Percentiles rank a stretch among this genome's conserved stretches.
phyloP scores from a whole-genome alignment of 805 yeast species.

The Wickerhamiella domercqiae region DNA sequence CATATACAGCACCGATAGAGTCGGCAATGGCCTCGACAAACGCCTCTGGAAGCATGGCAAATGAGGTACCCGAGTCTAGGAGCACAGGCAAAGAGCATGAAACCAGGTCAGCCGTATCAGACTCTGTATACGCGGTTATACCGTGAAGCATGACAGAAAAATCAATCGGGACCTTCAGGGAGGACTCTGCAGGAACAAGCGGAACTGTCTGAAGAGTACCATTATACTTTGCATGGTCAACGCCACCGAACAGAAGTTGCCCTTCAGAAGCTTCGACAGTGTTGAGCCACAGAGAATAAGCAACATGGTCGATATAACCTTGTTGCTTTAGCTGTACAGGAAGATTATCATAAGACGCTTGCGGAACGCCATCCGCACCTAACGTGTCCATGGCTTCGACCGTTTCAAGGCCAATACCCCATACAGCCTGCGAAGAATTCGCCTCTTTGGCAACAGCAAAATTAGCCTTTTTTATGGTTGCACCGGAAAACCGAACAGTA shows the following conservation, averaged over 20 bases:
- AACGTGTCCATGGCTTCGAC: slow-evolving; percentile 17
- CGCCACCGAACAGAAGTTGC: slow-evolving; percentile 30
- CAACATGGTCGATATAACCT: slow-evolving; percentile 28
- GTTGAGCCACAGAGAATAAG: slow-evolving; percentile 34
- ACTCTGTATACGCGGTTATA: slow-evolving; percentile 1
- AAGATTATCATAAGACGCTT: slow-evolving; percentile 18
- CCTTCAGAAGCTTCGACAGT: slow-evolving; percentile 23
- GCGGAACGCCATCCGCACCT: slow-evolving; percentile 1
- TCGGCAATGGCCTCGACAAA: slow-evolving; percentile 12
- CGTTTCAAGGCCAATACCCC: slow-evolving; percentile 27
- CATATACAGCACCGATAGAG: slow-evolving; percentile 27
- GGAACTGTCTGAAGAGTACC: slow-evolving; percentile 26
- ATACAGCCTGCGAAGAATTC: slow-evolving; percentile 48
- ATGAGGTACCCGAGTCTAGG: slow-evolving; percentile 15
- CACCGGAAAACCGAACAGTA: slow-evolving; percentile 32
- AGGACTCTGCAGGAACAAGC: slow-evolving; percentile 13
- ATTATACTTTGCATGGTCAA: slow-evolving; percentile 29
- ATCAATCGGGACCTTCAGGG: slow-evolving; percentile 3
- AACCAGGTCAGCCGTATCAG: not conserved
- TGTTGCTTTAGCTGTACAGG: slow-evolving; percentile 24
- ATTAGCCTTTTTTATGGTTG: slow-evolving; percentile 33
- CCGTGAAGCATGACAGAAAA: slow-evolving; percentile 11
- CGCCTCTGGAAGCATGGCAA: slow-evolving; percentile 15
- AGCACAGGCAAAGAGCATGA: slow-evolving; percentile 6
- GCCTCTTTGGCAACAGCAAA: slow-evolving; percentile 59